These are phyloP conservation scores for Lizanozyma gosingica DNA, from an alignment of 1,139 yeast genomes.

Conservation along the genomic window DNA sequence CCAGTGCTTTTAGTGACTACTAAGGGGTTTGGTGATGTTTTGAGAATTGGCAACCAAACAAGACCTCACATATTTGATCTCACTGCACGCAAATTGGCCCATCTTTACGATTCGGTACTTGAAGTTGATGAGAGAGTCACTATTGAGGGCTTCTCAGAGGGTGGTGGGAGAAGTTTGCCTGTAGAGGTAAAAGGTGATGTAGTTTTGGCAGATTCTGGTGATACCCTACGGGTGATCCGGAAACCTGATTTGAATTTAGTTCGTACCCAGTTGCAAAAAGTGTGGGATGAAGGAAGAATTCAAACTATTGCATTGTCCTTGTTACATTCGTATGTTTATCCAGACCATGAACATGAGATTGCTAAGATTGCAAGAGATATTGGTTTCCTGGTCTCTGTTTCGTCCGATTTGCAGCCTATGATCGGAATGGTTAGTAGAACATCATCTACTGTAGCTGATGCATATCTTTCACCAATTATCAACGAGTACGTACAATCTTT, in stretches of 20 bases:
- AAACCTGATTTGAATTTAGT: conserved; percentile 5
- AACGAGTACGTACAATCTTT: conserved; percentile 8
- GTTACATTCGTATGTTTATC: conserved; percentile 9
- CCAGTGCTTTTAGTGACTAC: conserved; percentile 42
- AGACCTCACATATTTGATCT: conserved; percentile 31
- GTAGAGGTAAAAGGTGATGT: conserved; percentile 2
- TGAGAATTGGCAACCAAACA: conserved; percentile 33
- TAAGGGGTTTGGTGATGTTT: conserved; percentile 41
- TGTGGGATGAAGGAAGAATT: conserved; percentile 5
- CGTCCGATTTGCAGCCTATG: conserved; percentile 10
- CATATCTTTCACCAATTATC: conserved; percentile 9
- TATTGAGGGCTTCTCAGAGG: conserved; percentile 23
- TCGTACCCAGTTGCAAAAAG: conserved; percentile 2
- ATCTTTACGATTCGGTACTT: conserved; percentile 16
- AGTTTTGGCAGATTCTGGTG: conserved; percentile 8
- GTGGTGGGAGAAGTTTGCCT: conserved; percentile 21
- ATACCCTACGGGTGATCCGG: conserved; percentile 6
- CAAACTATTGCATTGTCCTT: conserved; percentile 8
- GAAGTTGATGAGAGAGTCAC: conserved; percentile 11
- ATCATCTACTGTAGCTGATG: conserved; percentile 10
- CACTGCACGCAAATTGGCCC: conserved; percentile 28
- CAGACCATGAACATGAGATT: conserved; percentile 8
- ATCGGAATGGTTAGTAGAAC: conserved; percentile 9
- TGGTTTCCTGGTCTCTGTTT: conserved; percentile 9
- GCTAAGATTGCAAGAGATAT: conserved; percentile 6